A percentile compares a stretch with the other conserved stretches of the same genome.
Conservation (phyloP, 441 rosid genomes). For the Pelargonium fulgidum region DNA sequence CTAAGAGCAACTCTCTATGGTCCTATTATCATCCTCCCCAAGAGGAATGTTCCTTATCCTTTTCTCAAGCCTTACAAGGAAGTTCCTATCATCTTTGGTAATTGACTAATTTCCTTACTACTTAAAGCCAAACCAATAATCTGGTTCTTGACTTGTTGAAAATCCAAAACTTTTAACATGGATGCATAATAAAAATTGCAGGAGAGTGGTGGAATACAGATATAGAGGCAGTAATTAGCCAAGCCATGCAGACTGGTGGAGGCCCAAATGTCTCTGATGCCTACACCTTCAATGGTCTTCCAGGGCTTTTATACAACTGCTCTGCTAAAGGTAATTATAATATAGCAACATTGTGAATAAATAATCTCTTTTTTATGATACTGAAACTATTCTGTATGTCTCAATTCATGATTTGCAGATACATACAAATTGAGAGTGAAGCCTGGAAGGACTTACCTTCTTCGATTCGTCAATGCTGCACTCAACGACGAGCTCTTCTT, state of each 20-base stretch:
- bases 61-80: constrained; percentile 41
- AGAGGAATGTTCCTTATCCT: constrained; percentile 34
- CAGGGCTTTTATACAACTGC: constrained; percentile 51
- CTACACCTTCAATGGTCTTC: constrained; percentile 45
- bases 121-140: too few relatives aligned
- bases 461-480: constrained; percentile 53
- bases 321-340: constrained; percentile 41
- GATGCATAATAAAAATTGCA: too few relatives aligned
- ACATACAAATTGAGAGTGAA: constrained; percentile 49
- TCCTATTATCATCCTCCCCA: constrained; percentile 44
- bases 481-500: constrained; percentile 44
- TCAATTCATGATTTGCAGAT: constrained; percentile 23
- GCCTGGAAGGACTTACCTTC: constrained; percentile 48
- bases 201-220: constrained; percentile 58
- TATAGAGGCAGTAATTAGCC: constrained; percentile 37
- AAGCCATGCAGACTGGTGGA: constrained; percentile 36
- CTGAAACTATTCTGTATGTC: not conserved
- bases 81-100: constrained; percentile 29
- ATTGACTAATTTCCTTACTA: too few relatives aligned
- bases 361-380: too few relatives aligned
- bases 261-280: constrained; percentile 54
- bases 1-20: constrained; percentile 47
- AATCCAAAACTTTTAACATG: too few relatives aligned
- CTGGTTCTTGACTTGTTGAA: too few relatives aligned
- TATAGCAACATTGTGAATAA: too few relatives aligned